phyloP scores from a whole-genome alignment of 441 rosid species.

The Flueggea neowawraea region DNA sequence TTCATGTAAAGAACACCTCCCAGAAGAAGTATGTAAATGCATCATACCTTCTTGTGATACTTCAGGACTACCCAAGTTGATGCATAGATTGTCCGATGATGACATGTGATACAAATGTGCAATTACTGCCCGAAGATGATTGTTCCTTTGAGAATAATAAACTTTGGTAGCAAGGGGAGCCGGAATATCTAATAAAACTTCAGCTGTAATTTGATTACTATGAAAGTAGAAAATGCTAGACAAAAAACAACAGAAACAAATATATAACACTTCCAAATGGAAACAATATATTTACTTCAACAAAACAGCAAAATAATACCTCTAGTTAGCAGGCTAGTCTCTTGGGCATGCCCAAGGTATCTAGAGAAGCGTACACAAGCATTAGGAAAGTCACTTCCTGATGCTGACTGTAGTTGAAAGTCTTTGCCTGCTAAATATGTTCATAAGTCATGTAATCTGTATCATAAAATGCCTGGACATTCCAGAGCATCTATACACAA shows the following conservation, averaged over 20 bases:
- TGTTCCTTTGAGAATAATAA: slow-evolving; percentile 61
- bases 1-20: slow-evolving; percentile 21
- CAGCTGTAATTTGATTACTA: slow-evolving; percentile 2
- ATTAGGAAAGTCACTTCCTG: slow-evolving; percentile 17
- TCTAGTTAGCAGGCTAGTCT: slow-evolving; percentile 9
- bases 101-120: slow-evolving; percentile 27
- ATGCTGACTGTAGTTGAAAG: slow-evolving; percentile 17
- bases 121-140: slow-evolving; percentile 43
- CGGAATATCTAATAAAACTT: slow-evolving; percentile 38
- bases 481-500: not conserved
- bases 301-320: slow-evolving; percentile 16
- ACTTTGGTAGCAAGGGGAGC: slow-evolving; percentile 59
- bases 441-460: not conserved
- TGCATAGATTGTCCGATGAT: slow-evolving; percentile 21
- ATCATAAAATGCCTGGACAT: not conserved
- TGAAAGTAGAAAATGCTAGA: slow-evolving; percentile 2
- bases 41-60: slow-evolving; percentile 11
- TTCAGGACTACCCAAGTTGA: slow-evolving; percentile 22
- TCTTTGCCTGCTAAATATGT: slow-evolving; percentile 21
- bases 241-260: slow-evolving; percentile 6
- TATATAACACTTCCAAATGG: not conserved
- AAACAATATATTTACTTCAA: not conserved
- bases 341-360: slow-evolving; percentile 12
- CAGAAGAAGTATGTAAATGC: slow-evolving; percentile 21
- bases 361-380: slow-evolving; percentile 4